Base-by-base conservation (phyloP, 2,329 filamentous ascomycete species). In the Ampelomyces quisqualis region DNA sequence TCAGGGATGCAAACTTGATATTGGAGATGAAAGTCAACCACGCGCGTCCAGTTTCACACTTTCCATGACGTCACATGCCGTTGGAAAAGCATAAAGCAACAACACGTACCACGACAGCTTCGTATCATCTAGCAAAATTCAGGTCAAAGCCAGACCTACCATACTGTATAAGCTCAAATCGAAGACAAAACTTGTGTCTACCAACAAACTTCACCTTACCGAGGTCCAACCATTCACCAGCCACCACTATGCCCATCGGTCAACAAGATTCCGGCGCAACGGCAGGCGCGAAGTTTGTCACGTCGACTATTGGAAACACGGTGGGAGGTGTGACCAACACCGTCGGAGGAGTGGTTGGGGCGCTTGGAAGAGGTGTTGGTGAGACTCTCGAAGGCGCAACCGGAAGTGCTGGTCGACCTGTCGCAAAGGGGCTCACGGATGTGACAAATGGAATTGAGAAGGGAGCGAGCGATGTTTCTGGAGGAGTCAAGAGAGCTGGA, bases 221-320 rank as follows among this genome's bases (percentile, higher is more conserved):
- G 41, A 42, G 38, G 23, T 31, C 24, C 26, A 23, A 45, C 23
- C 31, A 34, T 34, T 19, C 20, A 40, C 28, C 34, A 40, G 28
- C 11, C 23, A 24, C 29, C 42, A 63, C 28, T 20, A 68, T 67
- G 64, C 59, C 66, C 27, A 50, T 67, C 49, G 60, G 59, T 20
- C 62, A 68, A 53, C 52, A 67, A 56, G 63, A 71, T 55, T 67
- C 62, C 30, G 75, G 75, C 48, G 69, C 73, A 35, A 75, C 75
- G 1, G 75, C 74, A 34, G 74, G 76, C 40, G 71, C 77, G 39
- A 78, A 77, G 50, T 77, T 77, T 51, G 75, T 78, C 34, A 79
- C 76, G 4, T 77, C 74, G 1, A 78, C 77, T 1, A 61, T 79
- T 18, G 77, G 78, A 34, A 80, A 80, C 57, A 74, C 74, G 1